Evolutionary conservation across 2,329 filamentous ascomycete genomes (phyloP).

Genomic region (Penicillium sp.): DNA sequence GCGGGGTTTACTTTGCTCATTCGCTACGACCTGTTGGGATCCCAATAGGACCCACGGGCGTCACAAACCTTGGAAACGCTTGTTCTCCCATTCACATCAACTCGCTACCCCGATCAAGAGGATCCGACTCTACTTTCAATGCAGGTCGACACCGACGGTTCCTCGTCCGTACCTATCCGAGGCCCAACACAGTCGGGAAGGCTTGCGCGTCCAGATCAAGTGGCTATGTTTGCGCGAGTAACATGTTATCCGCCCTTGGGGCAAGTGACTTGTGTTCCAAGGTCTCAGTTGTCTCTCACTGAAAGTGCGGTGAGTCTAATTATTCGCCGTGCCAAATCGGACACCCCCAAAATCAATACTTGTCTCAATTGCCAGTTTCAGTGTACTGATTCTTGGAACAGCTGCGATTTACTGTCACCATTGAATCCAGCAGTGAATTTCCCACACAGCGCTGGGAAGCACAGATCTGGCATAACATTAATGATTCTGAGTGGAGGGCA

Average conservation of each 20-base stretch:
- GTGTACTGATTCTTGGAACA: conserved; percentile 20
- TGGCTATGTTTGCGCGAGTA: conserved; percentile 56
- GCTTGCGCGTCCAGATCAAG: conserved; percentile 43
- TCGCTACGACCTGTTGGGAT: too few relatives aligned
- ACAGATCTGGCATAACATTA: conserved; percentile 72
- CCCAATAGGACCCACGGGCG: too few relatives aligned
- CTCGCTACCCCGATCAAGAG: not conserved
- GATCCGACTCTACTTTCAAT: conserved; percentile 7
- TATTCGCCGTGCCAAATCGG: not conserved
- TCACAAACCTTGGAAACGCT: too few relatives aligned
- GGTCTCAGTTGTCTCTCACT: conserved; percentile 32
- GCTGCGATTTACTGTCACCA: conserved; percentile 66
- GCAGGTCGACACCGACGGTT: conserved; percentile 15
- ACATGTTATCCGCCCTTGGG: conserved; percentile 72
- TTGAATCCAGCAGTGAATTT: conserved; percentile 64
- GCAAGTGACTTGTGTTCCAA: conserved; percentile 66
- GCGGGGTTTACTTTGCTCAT: too few relatives aligned
- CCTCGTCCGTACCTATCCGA: conserved; percentile 24
- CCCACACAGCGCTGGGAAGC: conserved; percentile 68
- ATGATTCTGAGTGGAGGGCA: conserved; percentile 60
- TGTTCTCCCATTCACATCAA: too few relatives aligned
- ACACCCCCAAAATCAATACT: too few relatives aligned
- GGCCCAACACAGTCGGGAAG: conserved; percentile 26
- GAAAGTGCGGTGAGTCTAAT: conserved; percentile 28
- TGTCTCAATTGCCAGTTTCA: too few relatives aligned